Evolutionary conservation across 108 stramenopile species (phyloP).

Genomic region (Discostella pseudostelligera): DNA sequence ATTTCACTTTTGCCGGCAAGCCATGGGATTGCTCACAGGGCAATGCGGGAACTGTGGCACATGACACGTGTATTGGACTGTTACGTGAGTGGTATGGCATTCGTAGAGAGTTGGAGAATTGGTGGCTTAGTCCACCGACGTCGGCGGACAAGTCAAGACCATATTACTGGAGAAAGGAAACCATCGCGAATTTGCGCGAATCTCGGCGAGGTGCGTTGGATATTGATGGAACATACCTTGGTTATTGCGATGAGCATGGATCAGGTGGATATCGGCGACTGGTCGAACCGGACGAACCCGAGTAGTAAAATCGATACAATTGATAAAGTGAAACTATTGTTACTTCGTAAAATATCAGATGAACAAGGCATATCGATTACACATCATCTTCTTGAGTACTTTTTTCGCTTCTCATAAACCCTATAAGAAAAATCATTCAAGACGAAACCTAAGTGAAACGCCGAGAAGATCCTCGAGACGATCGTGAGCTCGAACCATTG

Average conservation of each 20-base stretch:
- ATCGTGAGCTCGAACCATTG: neutral
- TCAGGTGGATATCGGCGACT: slow-evolving; percentile 12
- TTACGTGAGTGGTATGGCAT: slow-evolving; percentile 44
- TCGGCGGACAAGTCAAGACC: slow-evolving; percentile 7
- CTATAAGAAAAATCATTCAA: neutral
- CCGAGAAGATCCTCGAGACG: slow-evolving; percentile 8
- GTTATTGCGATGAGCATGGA: slow-evolving; percentile 22
- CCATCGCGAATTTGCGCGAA: slow-evolving; percentile 7
- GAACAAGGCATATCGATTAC: neutral
- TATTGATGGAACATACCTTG: neutral
- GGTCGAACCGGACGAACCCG: slow-evolving; percentile 12
- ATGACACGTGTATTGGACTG: slow-evolving; percentile 35
- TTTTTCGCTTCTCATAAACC: neutral
- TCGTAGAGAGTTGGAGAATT: slow-evolving; percentile 49
- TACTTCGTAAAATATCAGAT: neutral
- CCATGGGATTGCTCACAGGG: slow-evolving; percentile 59
- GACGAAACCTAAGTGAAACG: neutral
- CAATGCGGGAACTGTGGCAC: slow-evolving; percentile 35
- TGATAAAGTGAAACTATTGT: too few relatives aligned
- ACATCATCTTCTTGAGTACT: neutral
- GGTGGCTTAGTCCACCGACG: slow-evolving; percentile 24
- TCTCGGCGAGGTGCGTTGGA: slow-evolving; percentile 12
- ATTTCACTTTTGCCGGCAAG: slow-evolving; percentile 72
- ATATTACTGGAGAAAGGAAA: slow-evolving; percentile 22
- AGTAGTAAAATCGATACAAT: neutral